Conservation (phyloP, 2,329 filamentous ascomycete species). For the Thyridium curvatum region DNA sequence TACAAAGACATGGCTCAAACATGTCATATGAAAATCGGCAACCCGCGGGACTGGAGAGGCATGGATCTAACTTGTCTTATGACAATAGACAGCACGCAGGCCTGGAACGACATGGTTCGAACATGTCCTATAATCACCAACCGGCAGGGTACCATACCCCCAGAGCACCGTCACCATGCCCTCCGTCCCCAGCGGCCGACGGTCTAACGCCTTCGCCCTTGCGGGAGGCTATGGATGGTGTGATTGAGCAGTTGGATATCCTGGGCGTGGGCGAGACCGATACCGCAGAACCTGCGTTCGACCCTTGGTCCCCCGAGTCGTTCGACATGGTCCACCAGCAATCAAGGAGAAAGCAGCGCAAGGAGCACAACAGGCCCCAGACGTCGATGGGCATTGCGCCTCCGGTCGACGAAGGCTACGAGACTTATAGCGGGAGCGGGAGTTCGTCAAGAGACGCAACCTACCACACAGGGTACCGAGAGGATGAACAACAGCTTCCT, state of each 20-base stretch:
- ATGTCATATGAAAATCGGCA: conserved; percentile 23
- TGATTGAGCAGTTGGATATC: conserved; percentile 90
- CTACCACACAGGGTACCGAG: conserved; percentile 29
- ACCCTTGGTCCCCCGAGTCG: conserved; percentile 87
- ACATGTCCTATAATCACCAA: conserved; percentile 31
- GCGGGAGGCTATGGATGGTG: conserved; percentile 93
- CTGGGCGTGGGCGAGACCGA: conserved; percentile 60
- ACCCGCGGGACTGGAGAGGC: conserved; percentile 10
- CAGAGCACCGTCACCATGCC: conserved; percentile 54
- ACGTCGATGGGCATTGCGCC: conserved; percentile 68
- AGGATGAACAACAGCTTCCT: conserved; percentile 52
- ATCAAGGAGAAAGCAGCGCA: conserved; percentile 25
- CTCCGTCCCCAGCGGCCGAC: conserved; percentile 59
- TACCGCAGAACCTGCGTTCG: conserved; percentile 50
- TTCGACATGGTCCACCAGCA: conserved; percentile 54
- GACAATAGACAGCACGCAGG: conserved; percentile 10
- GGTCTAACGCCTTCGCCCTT: conserved; percentile 84
- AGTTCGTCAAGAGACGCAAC: conserved; percentile 44
- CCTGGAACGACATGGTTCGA: conserved; percentile 8
- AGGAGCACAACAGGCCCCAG: conserved; percentile 46
- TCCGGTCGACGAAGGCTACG: conserved; percentile 51
- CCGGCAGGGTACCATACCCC: conserved; percentile 44
- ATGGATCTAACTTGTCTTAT: conserved; percentile 11
- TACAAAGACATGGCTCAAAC: conserved; percentile 28
- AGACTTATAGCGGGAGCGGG: conserved; percentile 46